Percentiles rank a stretch among this genome's conserved stretches.
Conservation (phyloP, 2,329 filamentous ascomycete genomes). For the Cytospora chrysosperma region DNA sequence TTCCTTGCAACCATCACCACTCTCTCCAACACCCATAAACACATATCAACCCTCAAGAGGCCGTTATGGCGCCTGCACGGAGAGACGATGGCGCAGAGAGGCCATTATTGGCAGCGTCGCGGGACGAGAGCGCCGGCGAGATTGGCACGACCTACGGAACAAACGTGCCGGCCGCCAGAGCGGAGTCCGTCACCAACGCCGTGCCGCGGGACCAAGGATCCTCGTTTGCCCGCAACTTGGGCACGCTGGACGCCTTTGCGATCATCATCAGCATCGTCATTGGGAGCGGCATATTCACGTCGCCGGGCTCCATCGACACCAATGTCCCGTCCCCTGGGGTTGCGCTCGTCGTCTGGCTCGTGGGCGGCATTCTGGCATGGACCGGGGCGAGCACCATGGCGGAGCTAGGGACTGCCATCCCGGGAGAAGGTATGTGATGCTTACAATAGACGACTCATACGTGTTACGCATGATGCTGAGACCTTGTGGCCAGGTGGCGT, state of each 20-base stretch:
- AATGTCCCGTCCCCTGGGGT: constrained; percentile 62
- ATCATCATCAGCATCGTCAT: constrained; percentile 64
- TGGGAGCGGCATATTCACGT: constrained; percentile 64
- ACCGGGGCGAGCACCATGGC: constrained; percentile 62
- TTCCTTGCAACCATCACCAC: neutral
- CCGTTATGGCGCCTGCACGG: constrained; percentile 6
- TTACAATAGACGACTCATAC: neutral
- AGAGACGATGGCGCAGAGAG: constrained; percentile 1
- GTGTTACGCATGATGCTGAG: neutral
- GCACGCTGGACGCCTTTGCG: constrained; percentile 51
- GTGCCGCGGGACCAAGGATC: constrained; percentile 8
- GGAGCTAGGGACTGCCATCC: constrained; percentile 62
- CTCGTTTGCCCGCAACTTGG: constrained; percentile 45
- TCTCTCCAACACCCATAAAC: neutral
- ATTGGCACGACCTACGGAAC: constrained; percentile 3
- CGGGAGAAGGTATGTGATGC: constrained; percentile 49
- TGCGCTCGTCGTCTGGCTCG: constrained; percentile 58
- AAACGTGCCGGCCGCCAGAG: neutral
- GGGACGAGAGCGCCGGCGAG: neutral
- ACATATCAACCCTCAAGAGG: neutral
- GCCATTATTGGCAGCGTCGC: neutral
- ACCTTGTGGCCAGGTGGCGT: constrained; percentile 47
- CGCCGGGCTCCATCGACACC: constrained; percentile 60
- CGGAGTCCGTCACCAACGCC: constrained; percentile 1
- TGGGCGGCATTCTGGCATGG: constrained; percentile 63